Conservation (phyloP, 2,329 filamentous ascomycete genomes). For the Fusarium sulawesiense region DNA sequence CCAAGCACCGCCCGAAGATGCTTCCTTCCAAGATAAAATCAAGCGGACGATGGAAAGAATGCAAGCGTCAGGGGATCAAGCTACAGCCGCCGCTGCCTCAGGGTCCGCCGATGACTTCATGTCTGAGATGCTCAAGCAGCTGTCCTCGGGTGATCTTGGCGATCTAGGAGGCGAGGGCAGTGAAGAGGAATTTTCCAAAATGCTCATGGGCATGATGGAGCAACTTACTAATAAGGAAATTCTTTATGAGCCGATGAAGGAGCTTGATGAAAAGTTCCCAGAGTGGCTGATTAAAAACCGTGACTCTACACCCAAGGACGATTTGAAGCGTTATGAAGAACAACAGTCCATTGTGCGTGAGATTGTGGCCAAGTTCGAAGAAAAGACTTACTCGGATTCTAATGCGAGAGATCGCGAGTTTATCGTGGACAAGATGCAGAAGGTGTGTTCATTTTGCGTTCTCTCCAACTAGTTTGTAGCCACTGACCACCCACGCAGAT, state of each 20-base stretch:
- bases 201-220: slow-evolving; percentile 98
- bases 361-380: slow-evolving; percentile 91
- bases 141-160: slow-evolving; percentile 70
- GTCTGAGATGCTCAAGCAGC: slow-evolving; percentile 90
- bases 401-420: slow-evolving; percentile 86
- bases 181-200: slow-evolving; percentile 92
- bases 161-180: slow-evolving; percentile 62
- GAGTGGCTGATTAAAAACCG: slow-evolving; percentile 86
- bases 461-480: neutral
- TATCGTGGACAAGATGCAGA: slow-evolving; percentile 97
- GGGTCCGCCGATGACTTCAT: slow-evolving; percentile 81
- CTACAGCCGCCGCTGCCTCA: slow-evolving; percentile 79
- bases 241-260: slow-evolving; percentile 98
- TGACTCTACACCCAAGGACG: slow-evolving; percentile 72
- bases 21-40: slow-evolving; percentile 91
- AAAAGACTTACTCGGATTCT: slow-evolving; percentile 81
- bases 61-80: slow-evolving; percentile 87
- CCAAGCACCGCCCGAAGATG: slow-evolving; percentile 61
- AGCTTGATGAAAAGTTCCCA: slow-evolving; percentile 92
- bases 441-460: slow-evolving; percentile 66
- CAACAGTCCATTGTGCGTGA: slow-evolving; percentile 84
- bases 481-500: slow-evolving; percentile 68
- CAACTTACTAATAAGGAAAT: slow-evolving; percentile 99
- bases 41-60: slow-evolving; percentile 95
- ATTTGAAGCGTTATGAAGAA: slow-evolving; percentile 82